A percentile compares a stretch with the other conserved stretches of the same genome.
Evolutionary conservation across 768 basidiomycete genomes (phyloP).

Genomic region (Lentinula edodes): DNA sequence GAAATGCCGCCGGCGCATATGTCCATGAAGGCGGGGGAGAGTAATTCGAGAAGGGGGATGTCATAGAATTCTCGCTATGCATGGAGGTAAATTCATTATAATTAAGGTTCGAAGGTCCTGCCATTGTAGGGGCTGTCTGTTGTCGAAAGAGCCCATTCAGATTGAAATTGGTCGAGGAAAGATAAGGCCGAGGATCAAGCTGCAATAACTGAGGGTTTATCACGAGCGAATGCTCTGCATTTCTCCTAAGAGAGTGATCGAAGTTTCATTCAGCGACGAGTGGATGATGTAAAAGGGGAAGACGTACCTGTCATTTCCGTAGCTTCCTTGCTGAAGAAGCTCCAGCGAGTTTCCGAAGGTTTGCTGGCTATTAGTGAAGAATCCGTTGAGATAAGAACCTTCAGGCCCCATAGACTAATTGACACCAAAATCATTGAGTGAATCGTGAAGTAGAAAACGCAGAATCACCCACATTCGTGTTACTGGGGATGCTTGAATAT

Average conservation of each 20-base stretch:
- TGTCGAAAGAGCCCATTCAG: background rate
- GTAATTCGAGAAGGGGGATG: background rate
- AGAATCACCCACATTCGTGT: background rate
- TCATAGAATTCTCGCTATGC: background rate
- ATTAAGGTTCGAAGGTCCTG: background rate
- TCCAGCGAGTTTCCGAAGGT: background rate
- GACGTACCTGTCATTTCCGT: background rate
- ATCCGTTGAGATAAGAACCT: background rate
- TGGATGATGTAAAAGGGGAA: background rate
- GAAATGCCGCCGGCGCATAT: too few species aligned
- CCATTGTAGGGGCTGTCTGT: background rate
- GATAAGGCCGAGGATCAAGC: background rate
- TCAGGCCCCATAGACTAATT: background rate
- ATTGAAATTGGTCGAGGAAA: background rate
- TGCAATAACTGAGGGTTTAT: background rate
- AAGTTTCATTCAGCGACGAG: background rate
- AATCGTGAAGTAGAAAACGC: background rate
- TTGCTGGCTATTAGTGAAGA: background rate
- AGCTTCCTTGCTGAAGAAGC: background rate
- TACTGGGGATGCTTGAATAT: background rate
- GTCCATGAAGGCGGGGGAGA: background rate
- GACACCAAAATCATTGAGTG: background rate
- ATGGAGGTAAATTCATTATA: background rate
- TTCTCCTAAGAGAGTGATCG: background rate
- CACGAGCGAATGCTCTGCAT: background rate